Evolutionary conservation across 1,284 basidiomycete genomes (phyloP), one percentile per base, ranked within the genome.

Genomic region (Sporisorium reilianum): DNA sequence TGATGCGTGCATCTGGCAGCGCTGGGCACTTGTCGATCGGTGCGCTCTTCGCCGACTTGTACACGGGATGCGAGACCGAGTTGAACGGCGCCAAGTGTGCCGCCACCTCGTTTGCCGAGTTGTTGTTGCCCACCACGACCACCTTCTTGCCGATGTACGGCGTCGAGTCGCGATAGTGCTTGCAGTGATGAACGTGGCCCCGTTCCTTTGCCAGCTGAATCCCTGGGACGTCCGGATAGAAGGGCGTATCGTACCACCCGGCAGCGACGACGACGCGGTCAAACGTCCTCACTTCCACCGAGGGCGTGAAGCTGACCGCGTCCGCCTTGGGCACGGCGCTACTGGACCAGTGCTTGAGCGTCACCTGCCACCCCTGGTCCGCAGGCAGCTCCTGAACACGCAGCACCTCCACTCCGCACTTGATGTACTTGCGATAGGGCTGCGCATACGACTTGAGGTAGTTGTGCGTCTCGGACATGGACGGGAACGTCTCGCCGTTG

Each of bases 81-180:
- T 66, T 56, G 44, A 75, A 62, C 3, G 66, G 59, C 0, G 78
- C 80, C 3, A 82, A 51, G 46, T 82, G 80, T 2, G 80, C 71
- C 2, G 74, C 75, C 16, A 76, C 78, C 49, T 82, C 80, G 44
- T 82, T 82, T 11, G 77, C 64, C 32, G 57, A 64, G 36, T 81
- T 80, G 34, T 79, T 79, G 57, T 82, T 82, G 3, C 80, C 80
- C 0, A 81, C 78, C 26, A 82, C 75, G 1, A 82, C 69, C 23
- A 82, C 69, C 12, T 50, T 56, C 30, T 72, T 72, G 32, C 61
- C 53, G 4, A 28, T 36, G 55, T 77, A 79, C 5, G 65, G 30
- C 8, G 34, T 51, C n/a, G 69, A 68, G 18, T 72, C 71, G 36
- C 80, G 69, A 48, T 82, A 82, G 62, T 80, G 79, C 44, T 82